Conservation (phyloP, 768 basidiomycete species). For the Calocybe cyanea region DNA sequence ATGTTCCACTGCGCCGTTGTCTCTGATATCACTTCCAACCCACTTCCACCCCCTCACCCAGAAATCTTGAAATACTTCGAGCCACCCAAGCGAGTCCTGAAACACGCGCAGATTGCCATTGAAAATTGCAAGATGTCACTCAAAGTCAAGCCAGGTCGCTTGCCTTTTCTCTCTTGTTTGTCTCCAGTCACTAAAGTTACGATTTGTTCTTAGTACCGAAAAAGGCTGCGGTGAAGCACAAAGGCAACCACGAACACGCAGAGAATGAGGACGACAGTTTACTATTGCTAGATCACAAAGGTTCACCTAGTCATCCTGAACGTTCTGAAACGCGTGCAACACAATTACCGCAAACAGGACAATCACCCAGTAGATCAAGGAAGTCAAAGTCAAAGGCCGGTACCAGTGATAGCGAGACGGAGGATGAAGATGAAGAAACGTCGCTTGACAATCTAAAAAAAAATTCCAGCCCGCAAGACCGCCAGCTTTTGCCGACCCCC, state of each 20-base stretch:
- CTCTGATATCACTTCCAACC: constrained; percentile 65
- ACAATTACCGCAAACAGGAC: constrained; percentile 12
- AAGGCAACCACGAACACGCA: constrained; percentile 61
- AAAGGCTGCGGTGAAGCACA: constrained; percentile 49
- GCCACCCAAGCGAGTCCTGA: constrained; percentile 66
- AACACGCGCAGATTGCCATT: constrained; percentile 51
- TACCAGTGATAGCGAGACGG: constrained; percentile 50
- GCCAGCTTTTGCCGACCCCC: constrained; percentile 46
- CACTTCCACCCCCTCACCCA: constrained; percentile 82
- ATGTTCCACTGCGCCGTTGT: constrained; percentile 85
- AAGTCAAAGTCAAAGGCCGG: constrained; percentile 28
- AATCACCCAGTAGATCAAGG: constrained; percentile 13
- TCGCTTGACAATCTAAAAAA: constrained; percentile 22
- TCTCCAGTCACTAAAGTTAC: no score
- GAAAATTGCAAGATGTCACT: constrained; percentile 62
- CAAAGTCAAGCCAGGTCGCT: constrained; percentile 77
- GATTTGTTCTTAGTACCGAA: constrained; percentile 52
- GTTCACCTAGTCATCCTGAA: constrained; percentile 15
- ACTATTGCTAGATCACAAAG: constrained; percentile 53
- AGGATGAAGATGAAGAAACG: constrained; percentile 35
- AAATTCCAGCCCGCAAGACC: constrained; percentile 15
- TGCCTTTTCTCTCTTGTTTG: neutral
- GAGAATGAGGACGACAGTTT: constrained; percentile 57
- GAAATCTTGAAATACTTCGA: constrained; percentile 83
- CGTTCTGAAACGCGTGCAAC: constrained; percentile 15